Conservation (phyloP, 2,329 filamentous ascomycete species). For the Sporothrix brasiliensis region DNA sequence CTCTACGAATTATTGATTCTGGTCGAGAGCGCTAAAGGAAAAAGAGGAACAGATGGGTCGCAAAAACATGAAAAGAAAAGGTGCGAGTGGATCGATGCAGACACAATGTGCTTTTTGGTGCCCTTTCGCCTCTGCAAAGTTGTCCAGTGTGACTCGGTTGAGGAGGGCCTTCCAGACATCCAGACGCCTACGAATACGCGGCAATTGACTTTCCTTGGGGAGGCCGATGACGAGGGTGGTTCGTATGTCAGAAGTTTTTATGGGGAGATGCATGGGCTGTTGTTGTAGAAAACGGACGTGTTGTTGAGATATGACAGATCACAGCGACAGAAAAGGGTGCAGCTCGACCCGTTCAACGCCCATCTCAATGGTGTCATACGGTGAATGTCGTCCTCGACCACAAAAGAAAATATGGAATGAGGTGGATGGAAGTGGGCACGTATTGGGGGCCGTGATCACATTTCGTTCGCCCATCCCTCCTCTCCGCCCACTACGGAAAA, state of each 20-base stretch:
- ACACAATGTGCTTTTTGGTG: neutral
- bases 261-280: neutral
- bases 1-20: neutral
- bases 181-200: constrained; percentile 11
- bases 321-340: neutral
- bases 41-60: no score
- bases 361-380: neutral
- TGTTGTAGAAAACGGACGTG: neutral
- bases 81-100: constrained; percentile 7
- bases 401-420: neutral
- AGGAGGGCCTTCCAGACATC: constrained; percentile 16
- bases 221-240: neutral
- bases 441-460: neutral
- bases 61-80: neutral
- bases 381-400: neutral
- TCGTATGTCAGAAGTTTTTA: neutral
- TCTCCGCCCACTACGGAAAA: neutral
- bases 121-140: no score
- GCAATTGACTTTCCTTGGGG: neutral
- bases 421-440: neutral
- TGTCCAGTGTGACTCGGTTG: constrained; percentile 16
- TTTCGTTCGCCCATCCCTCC: neutral
- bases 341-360: constrained; percentile 14
- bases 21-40: no score
- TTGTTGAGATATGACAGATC: constrained; percentile 20